Evolutionary conservation across 2,329 filamentous ascomycete genomes (phyloP).

Genomic region (Lecanoromycetidae sp.): DNA sequence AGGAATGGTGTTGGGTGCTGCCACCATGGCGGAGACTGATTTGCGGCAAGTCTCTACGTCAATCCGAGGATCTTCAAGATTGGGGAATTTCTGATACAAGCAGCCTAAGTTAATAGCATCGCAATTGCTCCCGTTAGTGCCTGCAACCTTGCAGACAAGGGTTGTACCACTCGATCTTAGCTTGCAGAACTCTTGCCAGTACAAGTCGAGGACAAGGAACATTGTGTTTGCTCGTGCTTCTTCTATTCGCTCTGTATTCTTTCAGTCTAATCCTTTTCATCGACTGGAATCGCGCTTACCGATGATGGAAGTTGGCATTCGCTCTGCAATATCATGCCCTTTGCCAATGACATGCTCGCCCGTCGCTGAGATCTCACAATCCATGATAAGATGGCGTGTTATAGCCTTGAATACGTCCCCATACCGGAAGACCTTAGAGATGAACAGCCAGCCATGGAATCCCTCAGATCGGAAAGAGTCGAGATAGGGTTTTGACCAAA

Average conservation of each 20-base stretch:
- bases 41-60: background rate
- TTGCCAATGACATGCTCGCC: background rate
- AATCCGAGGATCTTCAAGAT: background rate
- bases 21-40: background rate
- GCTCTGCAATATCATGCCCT: background rate
- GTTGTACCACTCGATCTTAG: background rate
- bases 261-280: background rate
- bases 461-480: background rate
- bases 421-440: background rate
- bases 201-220: background rate
- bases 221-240: background rate
- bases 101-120: conserved; percentile 1
- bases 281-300: background rate
- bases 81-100: conserved; percentile 1
- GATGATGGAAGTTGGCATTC: background rate
- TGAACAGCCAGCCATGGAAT: background rate
- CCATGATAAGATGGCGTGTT: background rate
- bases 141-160: background rate
- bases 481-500: background rate
- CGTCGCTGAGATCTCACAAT: background rate
- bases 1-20: background rate
- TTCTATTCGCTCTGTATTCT: background rate
- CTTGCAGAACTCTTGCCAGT: background rate
- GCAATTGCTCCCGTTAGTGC: background rate
- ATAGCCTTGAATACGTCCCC: background rate